Evolutionary conservation across 345 rosid genomes (phyloP).

Genomic region (Chamaenerion angustifolium): DNA sequence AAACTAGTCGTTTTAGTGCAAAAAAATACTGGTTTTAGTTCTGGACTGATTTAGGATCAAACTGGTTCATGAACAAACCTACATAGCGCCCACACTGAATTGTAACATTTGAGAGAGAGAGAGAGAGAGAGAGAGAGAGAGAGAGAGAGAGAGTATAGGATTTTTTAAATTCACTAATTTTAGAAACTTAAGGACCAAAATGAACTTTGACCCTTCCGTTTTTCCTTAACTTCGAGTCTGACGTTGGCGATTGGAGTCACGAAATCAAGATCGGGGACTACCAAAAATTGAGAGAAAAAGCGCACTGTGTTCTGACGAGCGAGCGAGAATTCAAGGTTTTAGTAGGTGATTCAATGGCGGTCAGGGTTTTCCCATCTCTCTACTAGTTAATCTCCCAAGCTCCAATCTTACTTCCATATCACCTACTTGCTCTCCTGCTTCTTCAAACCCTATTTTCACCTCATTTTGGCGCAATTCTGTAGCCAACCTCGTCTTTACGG

Average conservation of each 20-base stretch:
- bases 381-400: background rate
- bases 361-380: background rate
- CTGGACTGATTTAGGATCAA: no score
- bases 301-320: background rate
- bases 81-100: no score
- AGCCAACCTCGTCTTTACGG: background rate
- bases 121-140: no score
- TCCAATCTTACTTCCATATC: background rate
- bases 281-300: background rate
- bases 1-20: no score
- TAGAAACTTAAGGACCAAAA: no score
- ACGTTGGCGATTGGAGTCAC: background rate
- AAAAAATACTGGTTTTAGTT: no score
- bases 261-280: background rate
- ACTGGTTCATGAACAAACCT: no score
- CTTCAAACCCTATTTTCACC: slow-evolving; percentile 9
- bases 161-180: no score
- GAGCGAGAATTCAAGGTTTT: background rate
- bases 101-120: no score
- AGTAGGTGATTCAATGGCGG: slow-evolving; percentile 4
- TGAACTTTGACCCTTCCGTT: no score
- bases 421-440: background rate
- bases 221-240: no score
- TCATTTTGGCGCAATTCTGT: background rate
- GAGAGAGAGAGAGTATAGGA: no score